These are phyloP conservation scores for Chytriomyces hyalinus DNA, from an alignment of 192 early-diverging fungal genomes.

Conservation along the genomic window DNA sequence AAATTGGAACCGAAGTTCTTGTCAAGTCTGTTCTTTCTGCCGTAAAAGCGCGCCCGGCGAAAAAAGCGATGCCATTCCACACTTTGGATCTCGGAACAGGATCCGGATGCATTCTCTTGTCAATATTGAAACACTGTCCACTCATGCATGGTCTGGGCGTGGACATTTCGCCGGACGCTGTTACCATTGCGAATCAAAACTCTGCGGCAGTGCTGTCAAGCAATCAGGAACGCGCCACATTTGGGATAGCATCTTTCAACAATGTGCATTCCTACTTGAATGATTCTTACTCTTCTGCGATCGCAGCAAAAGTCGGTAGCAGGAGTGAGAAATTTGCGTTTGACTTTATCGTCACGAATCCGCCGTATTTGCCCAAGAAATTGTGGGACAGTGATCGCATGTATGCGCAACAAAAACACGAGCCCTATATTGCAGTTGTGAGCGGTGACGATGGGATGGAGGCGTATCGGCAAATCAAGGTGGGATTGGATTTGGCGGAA, in stretches of 20 bases:
- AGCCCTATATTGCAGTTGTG: constrained; percentile 70
- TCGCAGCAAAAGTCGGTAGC: constrained; percentile 44
- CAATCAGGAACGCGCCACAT: neutral
- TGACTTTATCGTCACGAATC: constrained; percentile 75
- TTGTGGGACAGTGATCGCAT: constrained; percentile 38
- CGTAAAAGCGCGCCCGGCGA: neutral
- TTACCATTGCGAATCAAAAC: constrained; percentile 20
- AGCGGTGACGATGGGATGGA: constrained; percentile 68
- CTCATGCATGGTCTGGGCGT: constrained; percentile 62
- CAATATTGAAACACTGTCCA: constrained; percentile 50
- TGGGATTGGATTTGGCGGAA: constrained; percentile 1
- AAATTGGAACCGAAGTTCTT: constrained; percentile 70
- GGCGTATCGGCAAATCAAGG: constrained; percentile 52
- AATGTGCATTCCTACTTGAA: neutral
- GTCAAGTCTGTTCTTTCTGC: constrained; percentile 53
- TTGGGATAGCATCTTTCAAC: neutral
- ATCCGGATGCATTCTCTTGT: constrained; percentile 71
- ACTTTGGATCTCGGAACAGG: constrained; percentile 79
- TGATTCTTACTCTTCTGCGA: neutral
- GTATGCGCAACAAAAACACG: constrained; percentile 53
- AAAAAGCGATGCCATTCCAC: constrained; percentile 10
- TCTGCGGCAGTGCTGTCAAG: neutral
- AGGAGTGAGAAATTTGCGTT: constrained; percentile 37
- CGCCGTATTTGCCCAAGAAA: constrained; percentile 66
- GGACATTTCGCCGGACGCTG: constrained; percentile 43